A percentile compares a stretch with the other conserved stretches of the same genome.
phyloP scores from a whole-genome alignment of 2,329 filamentous ascomycete species.

The Epichloe gansuensis region DNA sequence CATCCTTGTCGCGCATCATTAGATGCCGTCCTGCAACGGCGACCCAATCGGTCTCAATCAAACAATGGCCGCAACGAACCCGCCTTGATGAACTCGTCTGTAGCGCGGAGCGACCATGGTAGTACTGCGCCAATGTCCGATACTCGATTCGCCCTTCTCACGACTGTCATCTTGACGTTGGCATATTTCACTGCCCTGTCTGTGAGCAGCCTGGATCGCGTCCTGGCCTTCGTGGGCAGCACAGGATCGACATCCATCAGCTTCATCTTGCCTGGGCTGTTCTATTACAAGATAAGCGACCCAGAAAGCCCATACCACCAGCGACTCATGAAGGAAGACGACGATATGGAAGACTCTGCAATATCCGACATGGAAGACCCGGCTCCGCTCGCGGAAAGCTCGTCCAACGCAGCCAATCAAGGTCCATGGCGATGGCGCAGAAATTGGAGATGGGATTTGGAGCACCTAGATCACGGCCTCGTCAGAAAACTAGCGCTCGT shows the following conservation, averaged over 20 bases:
- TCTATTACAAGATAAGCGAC: slow-evolving; percentile 96
- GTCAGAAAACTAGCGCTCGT: slow-evolving; percentile 62
- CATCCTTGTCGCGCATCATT: slow-evolving; percentile 93
- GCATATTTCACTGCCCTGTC: slow-evolving; percentile 85
- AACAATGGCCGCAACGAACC: slow-evolving; percentile 26
- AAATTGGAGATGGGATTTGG: slow-evolving; percentile 45
- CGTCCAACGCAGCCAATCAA: slow-evolving; percentile 18
- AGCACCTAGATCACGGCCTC: slow-evolving; percentile 50
- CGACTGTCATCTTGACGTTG: slow-evolving; percentile 69
- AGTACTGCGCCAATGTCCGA: slow-evolving; percentile 62
- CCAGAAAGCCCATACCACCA: slow-evolving; percentile 81
- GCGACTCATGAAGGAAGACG: slow-evolving; percentile 77
- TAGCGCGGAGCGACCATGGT: slow-evolving; percentile 36
- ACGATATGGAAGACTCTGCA: slow-evolving; percentile 54
- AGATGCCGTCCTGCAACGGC: slow-evolving; percentile 89
- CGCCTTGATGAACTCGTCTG: slow-evolving; percentile 26
- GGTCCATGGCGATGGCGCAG: slow-evolving; percentile 38
- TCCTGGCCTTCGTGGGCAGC: slow-evolving; percentile 87
- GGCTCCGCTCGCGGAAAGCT: slow-evolving; percentile 30
- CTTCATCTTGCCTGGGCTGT: slow-evolving; percentile 89
- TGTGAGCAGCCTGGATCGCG: slow-evolving; percentile 76
- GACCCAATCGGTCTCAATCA: slow-evolving; percentile 42
- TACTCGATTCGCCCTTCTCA: slow-evolving; percentile 76
- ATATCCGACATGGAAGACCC: slow-evolving; percentile 39
- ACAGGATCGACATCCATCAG: slow-evolving; percentile 93